Conservation (phyloP, 2,329 filamentous ascomycete genomes). For the Aspergillus fijiensis region DNA sequence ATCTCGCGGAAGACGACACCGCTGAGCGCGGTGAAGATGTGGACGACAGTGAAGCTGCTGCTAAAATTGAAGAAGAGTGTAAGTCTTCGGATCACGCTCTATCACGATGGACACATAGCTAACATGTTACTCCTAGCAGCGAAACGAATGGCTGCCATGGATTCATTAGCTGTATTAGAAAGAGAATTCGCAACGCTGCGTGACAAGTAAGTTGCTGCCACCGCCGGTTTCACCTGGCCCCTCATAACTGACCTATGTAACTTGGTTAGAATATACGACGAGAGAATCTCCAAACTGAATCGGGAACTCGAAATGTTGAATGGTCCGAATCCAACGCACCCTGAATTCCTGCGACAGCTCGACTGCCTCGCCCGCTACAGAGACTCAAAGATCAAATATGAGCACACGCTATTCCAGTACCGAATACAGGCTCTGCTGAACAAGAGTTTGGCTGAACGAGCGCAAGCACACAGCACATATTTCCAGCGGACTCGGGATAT, state of each 20-base stretch:
- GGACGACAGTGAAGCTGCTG: constrained; percentile 45
- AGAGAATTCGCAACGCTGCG: constrained; percentile 84
- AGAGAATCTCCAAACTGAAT: constrained; percentile 79
- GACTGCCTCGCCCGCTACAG: constrained; percentile 79
- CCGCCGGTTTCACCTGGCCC: neutral
- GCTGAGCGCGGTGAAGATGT: constrained; percentile 49
- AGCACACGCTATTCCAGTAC: constrained; percentile 71
- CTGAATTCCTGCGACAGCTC: constrained; percentile 87
- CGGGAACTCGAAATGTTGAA: constrained; percentile 61
- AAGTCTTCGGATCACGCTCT: constrained; percentile 26
- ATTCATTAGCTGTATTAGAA: constrained; percentile 76
- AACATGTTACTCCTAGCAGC: constrained; percentile 57
- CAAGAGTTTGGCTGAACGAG: constrained; percentile 75
- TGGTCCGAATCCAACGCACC: constrained; percentile 67
- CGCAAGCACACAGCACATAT: constrained; percentile 86
- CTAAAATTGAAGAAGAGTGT: constrained; percentile 55
- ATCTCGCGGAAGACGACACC: constrained; percentile 52
- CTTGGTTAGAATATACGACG: constrained; percentile 75
- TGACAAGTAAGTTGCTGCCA: constrained; percentile 53
- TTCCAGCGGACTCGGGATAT: constrained; percentile 82
- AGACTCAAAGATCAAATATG: constrained; percentile 74
- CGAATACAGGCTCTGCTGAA: constrained; percentile 71
- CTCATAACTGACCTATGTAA: constrained; percentile 15
- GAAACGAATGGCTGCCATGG: constrained; percentile 75
- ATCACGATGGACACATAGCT: neutral